phyloP scores from a whole-genome alignment of 2,329 filamentous ascomycete species.

The Cladophialophora yegresii region DNA sequence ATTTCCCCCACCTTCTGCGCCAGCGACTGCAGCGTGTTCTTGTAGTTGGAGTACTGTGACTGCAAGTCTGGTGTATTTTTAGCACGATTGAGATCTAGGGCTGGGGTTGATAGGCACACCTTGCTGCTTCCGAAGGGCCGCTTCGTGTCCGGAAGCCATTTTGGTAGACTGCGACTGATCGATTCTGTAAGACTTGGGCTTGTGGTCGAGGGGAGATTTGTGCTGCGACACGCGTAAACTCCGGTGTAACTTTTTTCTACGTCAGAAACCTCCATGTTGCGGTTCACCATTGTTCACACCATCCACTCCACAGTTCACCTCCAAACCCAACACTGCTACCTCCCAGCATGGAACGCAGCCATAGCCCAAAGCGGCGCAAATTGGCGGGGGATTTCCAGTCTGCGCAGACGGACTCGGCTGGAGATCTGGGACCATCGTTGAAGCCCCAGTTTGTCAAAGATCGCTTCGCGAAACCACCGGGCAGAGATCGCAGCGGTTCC shows the following conservation, averaged over 20 bases:
- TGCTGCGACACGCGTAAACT: constrained; percentile 22
- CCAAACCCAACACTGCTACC: neutral
- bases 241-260: constrained; percentile 30
- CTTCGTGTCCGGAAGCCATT: constrained; percentile 34
- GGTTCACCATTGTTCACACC: neutral
- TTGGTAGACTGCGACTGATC: constrained; percentile 5
- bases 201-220: neutral
- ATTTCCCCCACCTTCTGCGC: constrained; percentile 97
- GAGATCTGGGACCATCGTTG: constrained; percentile 45
- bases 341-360: constrained; percentile 44
- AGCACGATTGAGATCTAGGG: neutral
- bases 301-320: neutral
- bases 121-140: constrained; percentile 48
- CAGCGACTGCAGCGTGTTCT: constrained; percentile 79
- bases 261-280: neutral
- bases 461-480: constrained; percentile 41
- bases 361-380: constrained; percentile 66
- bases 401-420: constrained; percentile 46
- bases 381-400: constrained; percentile 65
- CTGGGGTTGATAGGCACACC: constrained; percentile 41
- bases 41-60: constrained; percentile 57
- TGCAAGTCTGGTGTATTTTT: constrained; percentile 48
- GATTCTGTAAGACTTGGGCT: neutral
- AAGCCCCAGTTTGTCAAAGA: constrained; percentile 45
- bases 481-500: constrained; percentile 34